A percentile compares a stretch with the other conserved stretches of the same genome.
phyloP scores from a whole-genome alignment of 2,329 filamentous ascomycete species.

The Cladorrhinum sp. region DNA sequence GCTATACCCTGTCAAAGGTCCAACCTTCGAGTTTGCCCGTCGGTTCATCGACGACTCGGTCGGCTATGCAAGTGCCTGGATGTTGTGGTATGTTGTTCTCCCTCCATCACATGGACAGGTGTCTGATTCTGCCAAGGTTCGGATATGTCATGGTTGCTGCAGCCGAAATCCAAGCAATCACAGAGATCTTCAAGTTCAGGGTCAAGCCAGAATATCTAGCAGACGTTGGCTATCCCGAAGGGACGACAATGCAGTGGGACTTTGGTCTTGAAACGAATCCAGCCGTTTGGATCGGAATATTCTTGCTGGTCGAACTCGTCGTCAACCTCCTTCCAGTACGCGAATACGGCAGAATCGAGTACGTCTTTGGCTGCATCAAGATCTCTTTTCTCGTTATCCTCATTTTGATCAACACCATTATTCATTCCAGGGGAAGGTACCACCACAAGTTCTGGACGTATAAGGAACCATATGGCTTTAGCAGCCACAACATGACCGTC shows the following conservation, averaged over 20 bases:
- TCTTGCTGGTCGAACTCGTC: conserved; percentile 32
- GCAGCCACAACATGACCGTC: conserved; percentile 30
- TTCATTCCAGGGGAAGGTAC: conserved; percentile 32
- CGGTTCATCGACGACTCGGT: conserved; percentile 41
- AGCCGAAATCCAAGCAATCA: conserved; percentile 38
- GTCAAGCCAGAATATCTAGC: conserved; percentile 33
- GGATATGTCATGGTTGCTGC: conserved; percentile 32
- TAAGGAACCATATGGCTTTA: conserved; percentile 33
- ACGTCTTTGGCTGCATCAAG: conserved; percentile 35
- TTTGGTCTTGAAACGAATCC: conserved; percentile 29
- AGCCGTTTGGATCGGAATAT: conserved; percentile 38
- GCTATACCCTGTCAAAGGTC: conserved; percentile 39
- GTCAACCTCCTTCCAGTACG: conserved; percentile 38
- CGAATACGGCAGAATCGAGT: conserved; percentile 34
- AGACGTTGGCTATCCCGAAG: conserved; percentile 33
- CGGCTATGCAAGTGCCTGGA: conserved; percentile 45
- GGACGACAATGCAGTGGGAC: conserved; percentile 29
- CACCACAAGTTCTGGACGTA: conserved; percentile 33
- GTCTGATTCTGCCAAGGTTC: conserved; percentile 29
- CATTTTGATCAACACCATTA: conserved; percentile 42
- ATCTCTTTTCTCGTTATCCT: conserved; percentile 38
- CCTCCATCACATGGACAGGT: neutral
- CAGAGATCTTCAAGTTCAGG: conserved; percentile 40
- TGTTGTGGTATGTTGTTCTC: conserved; percentile 36
- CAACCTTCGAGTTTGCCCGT: conserved; percentile 39